Conservation (phyloP, 371 early-diverging fungal genomes). For the Rhizopus microsporus region DNA sequence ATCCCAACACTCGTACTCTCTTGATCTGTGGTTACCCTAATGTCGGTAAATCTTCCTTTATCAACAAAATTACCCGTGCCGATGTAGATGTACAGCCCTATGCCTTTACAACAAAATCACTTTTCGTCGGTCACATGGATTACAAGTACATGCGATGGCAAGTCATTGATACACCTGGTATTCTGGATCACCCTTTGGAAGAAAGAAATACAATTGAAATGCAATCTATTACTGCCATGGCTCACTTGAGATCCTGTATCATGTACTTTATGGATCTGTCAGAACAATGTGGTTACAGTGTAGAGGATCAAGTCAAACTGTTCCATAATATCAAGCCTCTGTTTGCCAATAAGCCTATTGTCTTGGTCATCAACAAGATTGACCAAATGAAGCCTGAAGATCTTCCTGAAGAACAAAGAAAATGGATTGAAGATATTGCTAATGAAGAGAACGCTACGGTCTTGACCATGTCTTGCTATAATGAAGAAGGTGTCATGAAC, state of each 20-base stretch:
- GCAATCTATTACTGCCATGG: constrained; percentile 99
- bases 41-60: constrained; percentile 99
- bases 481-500: constrained; percentile 96
- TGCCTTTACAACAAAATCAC: constrained; percentile 40
- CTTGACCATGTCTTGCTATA: constrained; percentile 85
- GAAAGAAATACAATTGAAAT: constrained; percentile 99
- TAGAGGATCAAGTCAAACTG: constrained; percentile 92
- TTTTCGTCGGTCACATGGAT: constrained; percentile 99
- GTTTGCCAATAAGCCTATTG: constrained; percentile 97
- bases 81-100: constrained; percentile 99
- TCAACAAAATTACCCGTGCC: constrained; percentile 99
- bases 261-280: constrained; percentile 99
- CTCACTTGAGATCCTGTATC: constrained; percentile 97
- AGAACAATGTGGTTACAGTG: constrained; percentile 99
- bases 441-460: constrained; percentile 74
- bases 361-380: constrained; percentile 98
- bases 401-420: constrained; percentile 73
- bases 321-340: constrained; percentile 98
- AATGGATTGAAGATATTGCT: constrained; percentile 74
- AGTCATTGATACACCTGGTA: constrained; percentile 99
- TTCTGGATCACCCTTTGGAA: constrained; percentile 99
- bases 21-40: constrained; percentile 99
- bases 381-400: constrained; percentile 86
- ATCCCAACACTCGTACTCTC: constrained; percentile 98
- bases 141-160: constrained; percentile 99